phyloP scores from a whole-genome alignment of 1,284 basidiomycete genomes.

The Tilletia walkeri region DNA sequence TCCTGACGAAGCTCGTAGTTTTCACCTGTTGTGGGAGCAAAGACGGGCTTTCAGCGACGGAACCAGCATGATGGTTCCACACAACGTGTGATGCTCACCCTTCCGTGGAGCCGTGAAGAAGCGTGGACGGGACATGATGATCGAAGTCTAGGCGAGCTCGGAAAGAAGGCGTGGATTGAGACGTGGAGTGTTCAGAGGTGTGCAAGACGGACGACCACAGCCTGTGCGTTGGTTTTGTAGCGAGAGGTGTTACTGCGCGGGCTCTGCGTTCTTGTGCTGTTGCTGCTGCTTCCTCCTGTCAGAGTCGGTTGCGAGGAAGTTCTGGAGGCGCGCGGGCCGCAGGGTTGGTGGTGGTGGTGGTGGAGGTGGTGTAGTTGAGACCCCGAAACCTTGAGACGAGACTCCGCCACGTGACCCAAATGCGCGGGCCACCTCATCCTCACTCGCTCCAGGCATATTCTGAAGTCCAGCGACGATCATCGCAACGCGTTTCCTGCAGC shows the following conservation, averaged over 20 bases:
- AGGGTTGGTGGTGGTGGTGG: no score
- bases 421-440: slow-evolving; percentile 1
- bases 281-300: no score
- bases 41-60: no score
- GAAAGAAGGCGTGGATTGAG: neutral
- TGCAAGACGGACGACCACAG: no score
- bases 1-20: slow-evolving; percentile 21
- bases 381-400: no score
- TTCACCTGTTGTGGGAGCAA: slow-evolving; percentile 5
- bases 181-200: neutral
- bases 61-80: slow-evolving; percentile 15
- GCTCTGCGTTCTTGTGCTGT: no score
- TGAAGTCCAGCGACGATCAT: neutral
- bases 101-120: slow-evolving; percentile 56
- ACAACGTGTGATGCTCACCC: slow-evolving; percentile 21
- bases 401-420: slow-evolving; percentile 2
- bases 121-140: slow-evolving; percentile 49
- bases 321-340: no score
- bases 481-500: neutral
- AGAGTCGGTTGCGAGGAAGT: no score
- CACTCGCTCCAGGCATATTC: neutral
- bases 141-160: neutral
- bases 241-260: no score
- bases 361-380: no score
- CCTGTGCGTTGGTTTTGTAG: no score